These are phyloP conservation scores for Cyberlindnera nakhonratchasimensis DNA, from an alignment of 805 yeast species.

Conservation along the genomic window DNA sequence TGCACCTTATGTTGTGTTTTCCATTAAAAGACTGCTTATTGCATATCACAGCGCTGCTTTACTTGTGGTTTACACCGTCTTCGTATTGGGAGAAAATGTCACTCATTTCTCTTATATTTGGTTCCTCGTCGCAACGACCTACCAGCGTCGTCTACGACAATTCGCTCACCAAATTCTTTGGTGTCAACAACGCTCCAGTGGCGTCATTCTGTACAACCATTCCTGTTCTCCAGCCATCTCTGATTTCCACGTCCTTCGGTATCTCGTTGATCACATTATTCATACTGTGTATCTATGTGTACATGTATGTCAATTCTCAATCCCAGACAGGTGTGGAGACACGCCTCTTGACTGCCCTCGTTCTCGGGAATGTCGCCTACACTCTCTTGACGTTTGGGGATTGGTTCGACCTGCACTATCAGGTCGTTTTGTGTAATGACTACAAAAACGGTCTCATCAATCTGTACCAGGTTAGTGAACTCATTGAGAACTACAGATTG, in stretches of 20 bases:
- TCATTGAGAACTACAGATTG: constrained; percentile 22
- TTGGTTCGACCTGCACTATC: constrained; percentile 25
- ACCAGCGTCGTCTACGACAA: constrained; percentile 2
- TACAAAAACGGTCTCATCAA: constrained; percentile 27
- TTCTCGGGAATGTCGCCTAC: constrained; percentile 22
- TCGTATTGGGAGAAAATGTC: too few species aligned
- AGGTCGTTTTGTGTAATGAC: constrained; percentile 27
- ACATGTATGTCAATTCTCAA: constrained; percentile 8
- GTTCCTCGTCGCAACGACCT: not conserved
- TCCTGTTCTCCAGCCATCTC: constrained; percentile 26
- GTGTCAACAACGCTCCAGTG: constrained; percentile 28
- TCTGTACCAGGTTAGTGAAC: constrained; percentile 24
- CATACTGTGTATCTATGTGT: constrained; percentile 14
- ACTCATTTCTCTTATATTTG: constrained; percentile 3
- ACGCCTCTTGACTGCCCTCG: constrained; percentile 22
- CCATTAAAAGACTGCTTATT: too few species aligned
- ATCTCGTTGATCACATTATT: constrained; percentile 18
- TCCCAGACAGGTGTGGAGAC: constrained; percentile 22
- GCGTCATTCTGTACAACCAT: constrained; percentile 21
- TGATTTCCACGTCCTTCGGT: constrained; percentile 27
- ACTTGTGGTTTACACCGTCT: too few species aligned
- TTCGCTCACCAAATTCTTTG: constrained; percentile 18
- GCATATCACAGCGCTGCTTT: too few species aligned
- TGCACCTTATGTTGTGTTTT: too few species aligned
- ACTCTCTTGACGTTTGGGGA: constrained; percentile 21